Conservation (phyloP, 257 asterid species). For the Solanum etuberosum region DNA sequence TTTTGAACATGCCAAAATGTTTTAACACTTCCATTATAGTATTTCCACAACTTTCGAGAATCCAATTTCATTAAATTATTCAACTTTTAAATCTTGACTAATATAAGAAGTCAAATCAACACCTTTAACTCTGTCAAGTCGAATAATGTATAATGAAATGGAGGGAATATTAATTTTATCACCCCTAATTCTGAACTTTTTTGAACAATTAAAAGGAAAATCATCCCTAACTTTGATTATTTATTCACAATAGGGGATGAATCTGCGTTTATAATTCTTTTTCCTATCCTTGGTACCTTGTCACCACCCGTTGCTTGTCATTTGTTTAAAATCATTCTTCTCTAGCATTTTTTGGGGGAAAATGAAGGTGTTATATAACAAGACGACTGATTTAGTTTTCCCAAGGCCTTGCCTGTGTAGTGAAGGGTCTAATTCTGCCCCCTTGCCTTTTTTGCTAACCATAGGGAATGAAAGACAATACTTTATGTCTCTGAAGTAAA, state of each 20-base stretch:
- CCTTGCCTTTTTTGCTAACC: neutral
- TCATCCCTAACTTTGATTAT: neutral
- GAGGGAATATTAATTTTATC: neutral
- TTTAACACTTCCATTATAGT: neutral
- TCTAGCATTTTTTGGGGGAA: neutral
- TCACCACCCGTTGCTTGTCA: neutral
- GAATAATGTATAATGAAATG: neutral
- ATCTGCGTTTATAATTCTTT: neutral
- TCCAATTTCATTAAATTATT: neutral
- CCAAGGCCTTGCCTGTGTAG: neutral
- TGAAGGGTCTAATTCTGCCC: neutral
- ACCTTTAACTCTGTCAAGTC: neutral
- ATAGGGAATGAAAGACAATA: neutral
- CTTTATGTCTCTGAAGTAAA: neutral
- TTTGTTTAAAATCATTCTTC: neutral
- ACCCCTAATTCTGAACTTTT: neutral
- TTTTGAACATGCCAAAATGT: neutral
- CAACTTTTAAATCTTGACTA: neutral
- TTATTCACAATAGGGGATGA: neutral
- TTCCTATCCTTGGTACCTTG: neutral
- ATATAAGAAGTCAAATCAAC: neutral
- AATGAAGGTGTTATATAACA: neutral
- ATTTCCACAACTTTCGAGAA: neutral
- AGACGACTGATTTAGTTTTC: neutral
- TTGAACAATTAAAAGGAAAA: neutral